Evolutionary conservation across 2,329 filamentous ascomycete genomes (phyloP), one percentile per base, ranked within the genome.

Genomic region (Paramyrothecium sp.): DNA sequence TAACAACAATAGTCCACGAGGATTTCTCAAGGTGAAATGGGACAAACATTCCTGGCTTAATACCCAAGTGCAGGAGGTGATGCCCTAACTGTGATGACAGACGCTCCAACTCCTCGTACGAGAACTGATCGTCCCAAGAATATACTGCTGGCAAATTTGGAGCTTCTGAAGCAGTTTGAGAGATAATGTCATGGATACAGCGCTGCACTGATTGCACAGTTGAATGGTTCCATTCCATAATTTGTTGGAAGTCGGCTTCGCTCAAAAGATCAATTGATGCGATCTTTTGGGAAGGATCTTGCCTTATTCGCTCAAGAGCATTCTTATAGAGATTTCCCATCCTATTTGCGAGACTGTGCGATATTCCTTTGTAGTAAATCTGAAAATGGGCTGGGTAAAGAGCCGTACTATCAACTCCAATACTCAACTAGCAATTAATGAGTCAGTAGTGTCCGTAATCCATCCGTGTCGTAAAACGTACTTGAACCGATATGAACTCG

Each of bases 321-420:
- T 7, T 63, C 47, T 11, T 62, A 64, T 16, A 64, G 26, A 0
- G 56, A 60, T 30, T 65, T 61, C 0, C 62, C 60, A 62, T 62
- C 64, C 49, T 64, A 64, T 62, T 63, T 64, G 17, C 64, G 12
- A 17, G 64, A 62, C 20, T 65, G 52, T 4, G 61, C 61, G 62
- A 64, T 64, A 7, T 60, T 48, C 0, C 46, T 11, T 10, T 64
- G n/a, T n/a, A n/a, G n/a, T n/a, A n/a, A n/a, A n/a, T n/a, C n/a
- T n/a, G n/a, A n/a, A n/a, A n/a, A n/a, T n/a, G n/a, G n/a, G n/a
- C n/a, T n/a, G n/a, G n/a, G n/a, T n/a, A n/a, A n/a, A n/a, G n/a
- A n/a, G n/a, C n/a, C n/a, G n/a, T n/a, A n/a, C n/a, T n/a, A n/a
- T n/a, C n/a, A n/a, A n/a, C n/a, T n/a, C n/a, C n/a, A n/a, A n/a